Evolutionary conservation across 331 rosid genomes (phyloP), one percentile per base, ranked within the genome.

Genomic region (Pyracantha coccinea): DNA sequence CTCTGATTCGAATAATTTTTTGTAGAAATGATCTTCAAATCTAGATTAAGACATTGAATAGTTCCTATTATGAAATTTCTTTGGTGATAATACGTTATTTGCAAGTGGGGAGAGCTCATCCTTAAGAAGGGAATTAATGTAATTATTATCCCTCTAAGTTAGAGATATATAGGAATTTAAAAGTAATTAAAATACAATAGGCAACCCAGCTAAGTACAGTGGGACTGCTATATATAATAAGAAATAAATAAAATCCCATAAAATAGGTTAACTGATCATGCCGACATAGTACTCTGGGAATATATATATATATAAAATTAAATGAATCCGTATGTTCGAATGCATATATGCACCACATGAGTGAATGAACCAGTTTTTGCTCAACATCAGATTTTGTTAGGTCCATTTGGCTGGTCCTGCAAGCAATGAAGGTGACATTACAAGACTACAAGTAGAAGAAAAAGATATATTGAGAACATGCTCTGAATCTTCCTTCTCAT

Each of bases 401-500:
- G 65, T 53, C 65, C 8, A 52, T 27, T 71, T 54, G 65, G 65
- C 63, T 71, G 52, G 75, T 54, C 75, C 75, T 53, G 65, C 33
- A 71, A 71, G 65, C 65, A 55, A 32, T 32, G 75, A 71, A 71
- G 52, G 50, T 31, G 75, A 68, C 72, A 68, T 14, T 44, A 66
- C 70, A 9, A 47, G 54, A 47, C n/a, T 7, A 44, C 72, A 68
- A 68, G 35, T 23, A 3, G 32, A 44, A 68, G 57, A 70, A 53
- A 54, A 33, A 71, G 65, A 54, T 71, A 14, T 7, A 54, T 16
- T 8, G 13, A 24, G 76, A 72, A 72, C 67, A 72, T 72, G 67
- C 76, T 57, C 76, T 33, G 76, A 25, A 72, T 72, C 75, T 71
- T 71, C 75, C 75, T 10, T 38, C 5, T 32, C 13, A 10, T 55